A percentile compares a stretch with the other conserved stretches of the same genome.
Conservation (phyloP, 129 eudicot genomes). For the Lonicera japonica region DNA sequence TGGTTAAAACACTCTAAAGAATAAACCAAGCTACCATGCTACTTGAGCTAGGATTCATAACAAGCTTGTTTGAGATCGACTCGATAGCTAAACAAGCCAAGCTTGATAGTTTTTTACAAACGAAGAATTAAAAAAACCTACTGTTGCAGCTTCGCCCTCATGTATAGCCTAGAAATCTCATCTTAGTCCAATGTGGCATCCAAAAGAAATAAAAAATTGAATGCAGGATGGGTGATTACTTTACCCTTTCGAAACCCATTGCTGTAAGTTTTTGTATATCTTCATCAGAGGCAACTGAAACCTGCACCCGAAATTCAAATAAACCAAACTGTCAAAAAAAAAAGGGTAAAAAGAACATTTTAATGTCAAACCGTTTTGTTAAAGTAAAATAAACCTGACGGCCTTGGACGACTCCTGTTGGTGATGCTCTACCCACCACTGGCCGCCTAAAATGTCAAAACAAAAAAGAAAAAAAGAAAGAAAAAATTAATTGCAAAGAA, state of each 20-base stretch:
- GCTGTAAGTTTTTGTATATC: slow-evolving; percentile 72
- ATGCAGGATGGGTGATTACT: not conserved
- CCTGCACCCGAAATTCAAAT: slow-evolving; percentile 36
- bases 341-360: not conserved
- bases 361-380: not conserved
- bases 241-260: slow-evolving; percentile 97
- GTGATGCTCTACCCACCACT: slow-evolving; percentile 35
- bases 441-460: slow-evolving; percentile 41
- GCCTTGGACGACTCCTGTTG: slow-evolving; percentile 26
- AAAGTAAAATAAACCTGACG: slow-evolving; percentile 47
- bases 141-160: too few species aligned
- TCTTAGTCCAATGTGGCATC: too few species aligned
- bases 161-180: too few species aligned
- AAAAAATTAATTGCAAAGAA: not conserved
- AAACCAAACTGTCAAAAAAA: not conserved
- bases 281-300: slow-evolving; percentile 49
- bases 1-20: too few species aligned
- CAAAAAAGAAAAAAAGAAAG: not conserved
- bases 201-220: too few species aligned
- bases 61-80: too few species aligned
- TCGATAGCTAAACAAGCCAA: too few species aligned
- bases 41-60: too few species aligned
- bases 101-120: too few species aligned
- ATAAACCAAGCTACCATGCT: too few species aligned
- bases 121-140: too few species aligned